These are phyloP conservation scores for Blastobotrys persicus DNA, from an alignment of 1,139 yeast species.

Conservation along the genomic window DNA sequence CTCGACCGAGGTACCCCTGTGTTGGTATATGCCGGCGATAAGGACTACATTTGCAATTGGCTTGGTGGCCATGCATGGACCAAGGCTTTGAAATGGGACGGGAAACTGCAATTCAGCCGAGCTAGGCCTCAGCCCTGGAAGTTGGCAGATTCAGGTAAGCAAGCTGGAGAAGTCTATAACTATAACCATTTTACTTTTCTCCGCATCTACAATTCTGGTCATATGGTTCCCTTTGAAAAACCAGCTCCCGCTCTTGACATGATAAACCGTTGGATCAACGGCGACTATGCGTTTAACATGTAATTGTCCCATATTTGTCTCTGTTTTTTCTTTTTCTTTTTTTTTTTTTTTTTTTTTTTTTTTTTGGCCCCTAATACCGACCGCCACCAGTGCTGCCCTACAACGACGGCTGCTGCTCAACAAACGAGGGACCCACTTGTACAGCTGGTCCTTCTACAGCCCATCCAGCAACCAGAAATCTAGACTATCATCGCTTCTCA, in stretches of 20 bases:
- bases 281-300: neutral
- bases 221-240: constrained; percentile 71
- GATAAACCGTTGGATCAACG: constrained; percentile 65
- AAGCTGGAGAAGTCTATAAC: constrained; percentile 41
- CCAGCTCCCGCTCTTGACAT: constrained; percentile 65
- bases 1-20: constrained; percentile 53
- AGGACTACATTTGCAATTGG: constrained; percentile 89
- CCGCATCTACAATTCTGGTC: constrained; percentile 59
- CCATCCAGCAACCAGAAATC: too few species aligned
- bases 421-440: too few species aligned
- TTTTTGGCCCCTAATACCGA: too few species aligned
- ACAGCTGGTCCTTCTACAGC: too few species aligned
- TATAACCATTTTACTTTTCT: constrained; percentile 54
- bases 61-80: constrained; percentile 82
- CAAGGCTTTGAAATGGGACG: constrained; percentile 61
- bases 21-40: constrained; percentile 81
- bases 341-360: too few species aligned
- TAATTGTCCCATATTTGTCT: neutral
- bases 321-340: too few species aligned
- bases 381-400: too few species aligned
- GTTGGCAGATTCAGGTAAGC: constrained; percentile 10
- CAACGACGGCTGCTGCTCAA: too few species aligned
- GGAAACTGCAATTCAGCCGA: constrained; percentile 28
- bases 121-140: constrained; percentile 36
- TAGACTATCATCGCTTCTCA: too few species aligned